phyloP scores from a whole-genome alignment of 805 yeast species.

The Wickerhamiella australiensis region DNA sequence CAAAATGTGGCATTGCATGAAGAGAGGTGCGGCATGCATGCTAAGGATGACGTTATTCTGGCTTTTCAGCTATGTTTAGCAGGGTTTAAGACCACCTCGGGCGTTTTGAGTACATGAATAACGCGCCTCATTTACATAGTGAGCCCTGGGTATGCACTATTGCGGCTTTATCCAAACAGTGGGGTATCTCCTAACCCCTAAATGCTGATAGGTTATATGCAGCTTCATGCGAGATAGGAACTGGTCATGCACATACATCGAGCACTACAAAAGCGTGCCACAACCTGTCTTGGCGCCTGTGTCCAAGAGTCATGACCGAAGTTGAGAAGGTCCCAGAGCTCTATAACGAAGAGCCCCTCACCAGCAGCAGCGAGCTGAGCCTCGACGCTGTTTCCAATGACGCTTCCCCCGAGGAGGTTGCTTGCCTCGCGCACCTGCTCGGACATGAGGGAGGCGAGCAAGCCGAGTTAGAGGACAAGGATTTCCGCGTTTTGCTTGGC shows the following conservation, averaged over 20 bases:
- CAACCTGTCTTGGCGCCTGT: background rate
- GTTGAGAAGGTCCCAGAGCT: background rate
- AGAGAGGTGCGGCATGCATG: background rate
- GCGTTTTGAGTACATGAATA: no score
- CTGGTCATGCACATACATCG: background rate
- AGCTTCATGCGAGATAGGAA: background rate
- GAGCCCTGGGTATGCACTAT: no score
- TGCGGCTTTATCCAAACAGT: no score
- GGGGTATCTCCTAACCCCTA: background rate
- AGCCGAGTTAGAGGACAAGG: background rate
- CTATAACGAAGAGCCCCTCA: background rate
- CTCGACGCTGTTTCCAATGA: background rate
- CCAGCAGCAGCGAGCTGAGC: background rate
- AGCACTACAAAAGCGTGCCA: background rate
- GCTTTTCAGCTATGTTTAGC: no score
- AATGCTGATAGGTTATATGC: constrained; percentile 1
- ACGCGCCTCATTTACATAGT: no score
- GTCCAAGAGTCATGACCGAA: background rate
- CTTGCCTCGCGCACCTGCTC: background rate
- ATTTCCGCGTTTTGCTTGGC: background rate
- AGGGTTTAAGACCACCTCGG: no score
- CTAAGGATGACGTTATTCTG: background rate
- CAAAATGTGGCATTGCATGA: background rate
- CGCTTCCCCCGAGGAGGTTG: constrained; percentile 1
- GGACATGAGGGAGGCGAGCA: background rate